A percentile compares a stretch with the other conserved stretches of the same genome.
These are phyloP conservation scores for Funneliformis mosseae DNA, from an alignment of 192 early-diverging fungal genomes.

Conservation along the genomic window DNA sequence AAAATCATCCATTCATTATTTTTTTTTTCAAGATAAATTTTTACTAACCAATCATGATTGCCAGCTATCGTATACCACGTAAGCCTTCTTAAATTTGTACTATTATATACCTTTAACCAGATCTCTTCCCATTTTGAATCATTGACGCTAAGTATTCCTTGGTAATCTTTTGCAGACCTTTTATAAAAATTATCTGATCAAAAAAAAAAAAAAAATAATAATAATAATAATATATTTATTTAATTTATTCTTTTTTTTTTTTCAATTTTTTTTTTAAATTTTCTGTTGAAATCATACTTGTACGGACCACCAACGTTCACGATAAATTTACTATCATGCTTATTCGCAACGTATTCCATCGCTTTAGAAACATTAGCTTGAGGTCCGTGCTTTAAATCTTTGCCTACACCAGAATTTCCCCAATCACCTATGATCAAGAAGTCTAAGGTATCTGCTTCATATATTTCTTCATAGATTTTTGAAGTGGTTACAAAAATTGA, in stretches of 20 bases:
- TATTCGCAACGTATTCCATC: constrained; percentile 13
- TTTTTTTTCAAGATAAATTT: too few relatives aligned
- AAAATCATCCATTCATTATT: too few relatives aligned
- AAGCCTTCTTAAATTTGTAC: constrained; percentile 3
- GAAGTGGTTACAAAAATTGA: neutral
- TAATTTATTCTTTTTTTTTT: neutral
- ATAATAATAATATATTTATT: neutral
- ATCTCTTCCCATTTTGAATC: constrained; percentile 23
- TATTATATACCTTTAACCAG: constrained; percentile 27
- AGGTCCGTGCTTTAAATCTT: neutral
- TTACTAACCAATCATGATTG: constrained; percentile 32
- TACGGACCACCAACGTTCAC: constrained; percentile 25
- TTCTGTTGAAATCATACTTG: neutral
- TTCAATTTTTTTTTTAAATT: neutral
- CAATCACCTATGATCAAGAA: constrained; percentile 28
- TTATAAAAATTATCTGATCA: constrained; percentile 30
- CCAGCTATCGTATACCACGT: constrained; percentile 24
- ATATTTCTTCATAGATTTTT: neutral
- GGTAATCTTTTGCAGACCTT: neutral
- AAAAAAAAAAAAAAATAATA: neutral
- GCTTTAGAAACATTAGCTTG: constrained; percentile 11
- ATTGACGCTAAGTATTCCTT: constrained; percentile 11
- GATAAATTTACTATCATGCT: constrained; percentile 24
- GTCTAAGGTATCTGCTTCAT: neutral
- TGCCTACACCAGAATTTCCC: constrained; percentile 6